Base-by-base conservation (phyloP, 768 basidiomycete genomes). In the Naganishia onofrii region DNA sequence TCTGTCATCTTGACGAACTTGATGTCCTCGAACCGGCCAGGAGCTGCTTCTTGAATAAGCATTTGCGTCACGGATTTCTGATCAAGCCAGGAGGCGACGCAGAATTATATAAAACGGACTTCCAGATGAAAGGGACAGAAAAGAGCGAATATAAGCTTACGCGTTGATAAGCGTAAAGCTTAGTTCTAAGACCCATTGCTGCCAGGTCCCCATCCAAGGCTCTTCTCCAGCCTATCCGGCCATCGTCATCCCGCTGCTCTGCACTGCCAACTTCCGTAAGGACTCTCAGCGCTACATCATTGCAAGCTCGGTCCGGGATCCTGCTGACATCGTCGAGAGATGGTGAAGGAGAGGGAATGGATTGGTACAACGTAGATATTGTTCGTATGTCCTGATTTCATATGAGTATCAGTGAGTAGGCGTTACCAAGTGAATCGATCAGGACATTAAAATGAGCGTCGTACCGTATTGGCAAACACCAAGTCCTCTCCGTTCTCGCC, bases 1-100 rank as follows among this genome's bases (percentile, higher is more conserved):
- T 76, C 77, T 17, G 66, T 15, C n/a, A 78, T 66, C 13, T 65
- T 52, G 7, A 71, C 76, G 57, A 74, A 77, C 13, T 58, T 21
- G 23, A 75, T 76, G 55, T 78, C 77, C 2, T 34, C 21, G 17
- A 68, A 46, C 9, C 53, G 51, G 5, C 9, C 38, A 13, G 67
- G 53, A 36, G 31, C 21, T 8, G 32, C 9, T 21, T 68, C 67
- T 28, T 55, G 67, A 9, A 55, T 52, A 8, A 56, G 7, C 67
- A 68, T 68, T 56, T 54, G 51, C n/a, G 53, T 32, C 17, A 68
- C 53, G 2, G 67, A 68, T 54, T 32, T 68, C 67, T 68, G 13
- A 29, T 29, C 38, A 8, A 19, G 32, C 6, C 8, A 12, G 48
- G 32, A 21, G 15, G 29, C 8, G 21, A 9, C 23, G n/a, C n/a